Conservation (phyloP, 257 asterid species). For the Plantago elongata region DNA sequence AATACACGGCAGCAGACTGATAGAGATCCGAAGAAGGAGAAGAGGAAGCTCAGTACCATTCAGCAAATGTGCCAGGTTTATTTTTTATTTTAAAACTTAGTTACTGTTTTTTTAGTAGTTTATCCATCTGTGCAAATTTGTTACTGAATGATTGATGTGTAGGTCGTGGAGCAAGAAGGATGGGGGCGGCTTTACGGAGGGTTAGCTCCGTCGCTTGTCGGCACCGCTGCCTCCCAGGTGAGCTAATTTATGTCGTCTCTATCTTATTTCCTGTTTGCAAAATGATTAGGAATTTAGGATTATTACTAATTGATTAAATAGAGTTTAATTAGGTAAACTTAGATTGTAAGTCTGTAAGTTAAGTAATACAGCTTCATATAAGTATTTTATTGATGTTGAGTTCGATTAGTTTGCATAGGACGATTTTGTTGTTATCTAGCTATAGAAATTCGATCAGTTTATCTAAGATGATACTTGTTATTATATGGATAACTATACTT, state of each 20-base stretch:
- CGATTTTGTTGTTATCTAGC: no score
- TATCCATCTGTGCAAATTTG: not conserved
- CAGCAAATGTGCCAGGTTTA: constrained; percentile 70
- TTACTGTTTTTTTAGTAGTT: not conserved
- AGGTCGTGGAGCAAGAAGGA: constrained; percentile 90
- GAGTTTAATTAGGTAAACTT: no score
- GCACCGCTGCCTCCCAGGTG: constrained; percentile 96
- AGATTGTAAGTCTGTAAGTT: no score
- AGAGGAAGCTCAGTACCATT: constrained; percentile 52
- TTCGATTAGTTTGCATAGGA: no score
- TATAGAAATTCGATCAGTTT: no score
- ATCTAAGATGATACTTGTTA: no score
- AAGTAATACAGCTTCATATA: no score
- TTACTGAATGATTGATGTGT: constrained; percentile 18
- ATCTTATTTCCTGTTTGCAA: not conserved
- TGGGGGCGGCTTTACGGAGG: constrained; percentile 92
- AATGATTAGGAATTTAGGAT: not conserved
- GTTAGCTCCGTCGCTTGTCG: constrained; percentile 79
- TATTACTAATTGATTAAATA: no score
- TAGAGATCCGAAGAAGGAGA: constrained; percentile 69
- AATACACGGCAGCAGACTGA: constrained; percentile 92
- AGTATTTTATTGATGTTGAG: no score
- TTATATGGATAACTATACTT: not conserved
- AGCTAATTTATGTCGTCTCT: not conserved
- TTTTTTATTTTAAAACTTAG: not conserved